Evolutionary conservation across 2,329 filamentous ascomycete species (phyloP), one percentile per base, ranked within the genome.

Genomic region (Aureobasidium melanogenum): DNA sequence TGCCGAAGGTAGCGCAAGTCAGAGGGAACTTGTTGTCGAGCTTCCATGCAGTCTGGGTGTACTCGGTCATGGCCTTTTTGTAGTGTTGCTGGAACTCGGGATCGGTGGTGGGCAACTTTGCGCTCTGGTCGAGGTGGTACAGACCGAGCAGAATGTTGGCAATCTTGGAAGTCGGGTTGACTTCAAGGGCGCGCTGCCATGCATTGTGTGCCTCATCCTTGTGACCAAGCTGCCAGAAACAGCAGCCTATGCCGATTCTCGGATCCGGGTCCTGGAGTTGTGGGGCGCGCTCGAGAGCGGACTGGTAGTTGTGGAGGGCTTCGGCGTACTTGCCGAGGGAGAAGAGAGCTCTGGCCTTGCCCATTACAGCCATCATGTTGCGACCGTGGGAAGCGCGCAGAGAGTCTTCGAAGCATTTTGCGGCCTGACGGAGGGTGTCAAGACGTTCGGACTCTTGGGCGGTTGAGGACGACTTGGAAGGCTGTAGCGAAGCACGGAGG

Each of bases 331-430:
- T 91, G 62, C 88, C 89, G 68, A 96, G 82, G 15, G 93, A 92
- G 73, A 91, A 99, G 56, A 90, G 80, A 22, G 90, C 89, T 67
- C 92, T 86, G 9, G 93, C 89, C 72, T 91, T 94, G 56, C 94
- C 95, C 78, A 99, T 84, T 36, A 91, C 80, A 0, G 94, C 94
- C 80, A 99, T 86, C 79, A 97, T 87, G 70, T 99, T 99, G 72
- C 88, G 89, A 30, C 88, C 87, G 60, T 88, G 83, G 0, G 93
- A 97, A 7, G 89, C 86, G 65, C 91, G 86, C 55, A 94, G 85
- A 2, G 93, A 91, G 73, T 97, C 93, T 66, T 99, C 94, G 71
- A 99, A 99, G 64, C 89, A 91, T 75, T 96, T 97, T 64, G 93
- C 79, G 1, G 94, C 92, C 64, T 88, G 86, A 67, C 91, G 89